These are phyloP conservation scores for Panus rudis DNA, from an alignment of 768 basidiomycete species.

Conservation along the genomic window DNA sequence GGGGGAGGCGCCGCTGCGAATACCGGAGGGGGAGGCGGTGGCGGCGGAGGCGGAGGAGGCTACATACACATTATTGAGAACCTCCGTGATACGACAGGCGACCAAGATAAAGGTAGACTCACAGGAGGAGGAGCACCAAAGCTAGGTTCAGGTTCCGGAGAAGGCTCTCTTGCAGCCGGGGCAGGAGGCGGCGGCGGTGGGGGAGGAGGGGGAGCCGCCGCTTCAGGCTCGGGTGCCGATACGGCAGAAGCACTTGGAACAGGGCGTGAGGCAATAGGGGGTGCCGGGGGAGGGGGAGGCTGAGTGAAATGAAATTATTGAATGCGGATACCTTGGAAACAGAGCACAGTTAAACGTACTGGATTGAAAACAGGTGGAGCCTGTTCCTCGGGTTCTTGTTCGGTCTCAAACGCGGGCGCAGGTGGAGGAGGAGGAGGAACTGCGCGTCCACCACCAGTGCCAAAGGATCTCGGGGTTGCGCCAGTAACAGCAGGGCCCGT, in stretches of 20 bases:
- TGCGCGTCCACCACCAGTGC: slow-evolving; percentile 20
- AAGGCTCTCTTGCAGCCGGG: slow-evolving; percentile 12
- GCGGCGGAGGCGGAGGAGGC: slow-evolving; percentile 35
- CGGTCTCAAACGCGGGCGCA: slow-evolving; percentile 4
- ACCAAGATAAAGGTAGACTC: slow-evolving; percentile 1
- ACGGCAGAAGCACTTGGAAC: no score
- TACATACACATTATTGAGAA: not conserved
- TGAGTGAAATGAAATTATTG: slow-evolving; percentile 1
- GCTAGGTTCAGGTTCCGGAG: slow-evolving; percentile 20
- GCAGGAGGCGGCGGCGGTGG: slow-evolving; percentile 26
- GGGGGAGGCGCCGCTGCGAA: slow-evolving; percentile 20
- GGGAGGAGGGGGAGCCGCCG: slow-evolving; percentile 27
- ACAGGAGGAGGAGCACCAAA: slow-evolving; percentile 29
- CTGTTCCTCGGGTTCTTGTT: slow-evolving; percentile 25
- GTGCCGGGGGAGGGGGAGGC: slow-evolving; percentile 16
- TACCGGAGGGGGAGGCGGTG: slow-evolving; percentile 38
- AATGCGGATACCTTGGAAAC: not conserved
- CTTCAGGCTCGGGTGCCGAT: slow-evolving; percentile 1
- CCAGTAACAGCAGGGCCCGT: slow-evolving; percentile 36
- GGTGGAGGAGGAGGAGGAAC: slow-evolving; percentile 9
- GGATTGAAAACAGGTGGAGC: slow-evolving; percentile 8
- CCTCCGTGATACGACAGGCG: not conserved
- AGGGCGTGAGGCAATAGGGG: slow-evolving; percentile 12
- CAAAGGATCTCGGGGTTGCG: slow-evolving; percentile 37
- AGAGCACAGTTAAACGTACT: slow-evolving; percentile 6